Conservation (phyloP, 495 filamentous ascomycete species). For the Xylaria acuta region DNA sequence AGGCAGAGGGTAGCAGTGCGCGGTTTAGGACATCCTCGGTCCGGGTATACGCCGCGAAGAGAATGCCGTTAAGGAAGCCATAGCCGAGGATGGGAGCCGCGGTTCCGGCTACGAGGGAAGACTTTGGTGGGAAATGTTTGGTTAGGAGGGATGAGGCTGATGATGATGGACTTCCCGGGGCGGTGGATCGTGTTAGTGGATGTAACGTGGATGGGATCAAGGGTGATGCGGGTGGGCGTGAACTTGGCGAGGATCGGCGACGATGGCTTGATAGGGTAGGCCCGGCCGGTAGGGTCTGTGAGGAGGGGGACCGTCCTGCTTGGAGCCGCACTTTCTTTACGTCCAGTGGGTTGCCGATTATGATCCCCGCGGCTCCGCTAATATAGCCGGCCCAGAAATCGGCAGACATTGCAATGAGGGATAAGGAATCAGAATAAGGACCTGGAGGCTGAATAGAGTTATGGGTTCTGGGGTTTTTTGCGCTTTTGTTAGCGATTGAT, state of each 20-base stretch:
- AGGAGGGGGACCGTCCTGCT: constrained; percentile 48
- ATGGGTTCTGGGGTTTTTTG: background rate
- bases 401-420: constrained; percentile 63
- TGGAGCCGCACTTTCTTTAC: constrained; percentile 84
- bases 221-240: too few species aligned
- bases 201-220: too few species aligned
- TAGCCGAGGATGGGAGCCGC: constrained; percentile 85
- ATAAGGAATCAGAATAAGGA: background rate
- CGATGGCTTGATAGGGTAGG: too few species aligned
- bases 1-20: constrained; percentile 45
- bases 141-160: too few species aligned
- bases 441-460: background rate
- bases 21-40: constrained; percentile 63
- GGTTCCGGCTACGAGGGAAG: constrained; percentile 60
- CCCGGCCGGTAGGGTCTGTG: too few species aligned
- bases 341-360: constrained; percentile 88
- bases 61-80: constrained; percentile 85
- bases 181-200: too few species aligned
- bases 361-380: constrained; percentile 79
- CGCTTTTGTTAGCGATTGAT: background rate
- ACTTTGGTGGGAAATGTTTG: constrained; percentile 43
- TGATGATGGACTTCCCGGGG: too few species aligned
- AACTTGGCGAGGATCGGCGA: too few species aligned
- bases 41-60: constrained; percentile 87
- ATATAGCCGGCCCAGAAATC: constrained; percentile 91